Base-by-base conservation (phyloP, 2,329 filamentous ascomycete species). In the Aureobasidium mangrovei region DNA sequence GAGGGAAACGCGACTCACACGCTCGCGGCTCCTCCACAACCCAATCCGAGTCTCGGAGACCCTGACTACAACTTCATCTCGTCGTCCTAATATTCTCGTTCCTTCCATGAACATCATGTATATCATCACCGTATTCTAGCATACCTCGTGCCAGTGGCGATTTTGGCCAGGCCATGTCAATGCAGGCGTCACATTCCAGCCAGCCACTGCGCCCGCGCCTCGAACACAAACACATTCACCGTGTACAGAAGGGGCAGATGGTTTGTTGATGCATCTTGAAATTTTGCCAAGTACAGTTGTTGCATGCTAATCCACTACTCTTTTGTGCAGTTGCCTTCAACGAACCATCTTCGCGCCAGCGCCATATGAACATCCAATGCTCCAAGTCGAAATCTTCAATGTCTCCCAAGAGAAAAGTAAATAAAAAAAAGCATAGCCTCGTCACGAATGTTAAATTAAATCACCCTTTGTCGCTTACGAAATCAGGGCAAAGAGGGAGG, bases 401-500 rank as follows among this genome's bases (percentile, higher is more conserved):
- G 18, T 18, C 18, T 18, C 18, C 18, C 18, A 18, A 18, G 18
- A 12, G 10, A 26, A 29, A 43, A 44, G 18, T 18, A 44, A 10
- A 53, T 36, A 28, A 53, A 29, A 26, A 10, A 12, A 51, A 35
- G 24, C 39, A 44, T 44, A 31, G 32, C 49, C 31, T 48, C 53
- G 43, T 55, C 41, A 47, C 43, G 32, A 44, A 42, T 42, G 12
- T 40, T 45, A 47, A 18, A 36, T 7, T 43, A n/a, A 28, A 44
- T 32, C 43, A 53, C 36, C 27, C 18, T 29, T 27, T 32, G 29
- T 27, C 31, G n/a, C 18, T 31, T 53, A 24, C 18, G 47, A 55
- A 10, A 53, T 33, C 27, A 58, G 33, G 29, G 65, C 59, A 61
- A 72, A 73, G 56, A 73, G 56, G 18, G 71, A 73, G 54, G 71